Conservation (phyloP, 495 filamentous ascomycete species). For the Podospora bellae-mahoneyi region DNA sequence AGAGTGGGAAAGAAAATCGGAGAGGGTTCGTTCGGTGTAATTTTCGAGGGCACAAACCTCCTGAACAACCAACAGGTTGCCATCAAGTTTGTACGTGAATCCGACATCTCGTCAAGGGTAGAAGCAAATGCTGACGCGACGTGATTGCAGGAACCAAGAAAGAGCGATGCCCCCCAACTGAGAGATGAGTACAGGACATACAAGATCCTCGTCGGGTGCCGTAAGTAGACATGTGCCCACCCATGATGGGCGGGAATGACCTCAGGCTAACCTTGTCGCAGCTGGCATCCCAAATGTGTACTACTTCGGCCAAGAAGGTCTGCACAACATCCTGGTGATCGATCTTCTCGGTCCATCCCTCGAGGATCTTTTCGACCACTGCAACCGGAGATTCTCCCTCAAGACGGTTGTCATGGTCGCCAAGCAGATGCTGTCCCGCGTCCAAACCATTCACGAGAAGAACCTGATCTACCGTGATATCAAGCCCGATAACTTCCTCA, state of each 20-base stretch:
- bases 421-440: constrained; percentile 97
- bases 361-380: constrained; percentile 97
- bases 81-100: constrained; percentile 90
- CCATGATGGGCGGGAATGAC: background rate
- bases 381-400: constrained; percentile 88
- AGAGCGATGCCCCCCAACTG: constrained; percentile 96
- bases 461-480: constrained; percentile 99
- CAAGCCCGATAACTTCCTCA: constrained; percentile 99
- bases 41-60: constrained; percentile 97
- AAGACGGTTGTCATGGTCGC: constrained; percentile 99
- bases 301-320: constrained; percentile 98
- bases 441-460: constrained; percentile 99
- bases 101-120: background rate
- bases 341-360: constrained; percentile 94
- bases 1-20: constrained; percentile 99
- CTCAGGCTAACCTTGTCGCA: constrained; percentile 36
- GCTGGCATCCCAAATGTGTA: constrained; percentile 99
- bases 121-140: background rate
- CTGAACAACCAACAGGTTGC: constrained; percentile 99
- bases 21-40: constrained; percentile 97
- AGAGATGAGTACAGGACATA: constrained; percentile 99
- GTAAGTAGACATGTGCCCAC: constrained; percentile 57
- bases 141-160: constrained; percentile 79
- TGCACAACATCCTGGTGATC: constrained; percentile 99
- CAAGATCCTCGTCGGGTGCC: constrained; percentile 98